Evolutionary conservation across 2,329 filamentous ascomycete species (phyloP).

Genomic region (Xylaria sp.): DNA sequence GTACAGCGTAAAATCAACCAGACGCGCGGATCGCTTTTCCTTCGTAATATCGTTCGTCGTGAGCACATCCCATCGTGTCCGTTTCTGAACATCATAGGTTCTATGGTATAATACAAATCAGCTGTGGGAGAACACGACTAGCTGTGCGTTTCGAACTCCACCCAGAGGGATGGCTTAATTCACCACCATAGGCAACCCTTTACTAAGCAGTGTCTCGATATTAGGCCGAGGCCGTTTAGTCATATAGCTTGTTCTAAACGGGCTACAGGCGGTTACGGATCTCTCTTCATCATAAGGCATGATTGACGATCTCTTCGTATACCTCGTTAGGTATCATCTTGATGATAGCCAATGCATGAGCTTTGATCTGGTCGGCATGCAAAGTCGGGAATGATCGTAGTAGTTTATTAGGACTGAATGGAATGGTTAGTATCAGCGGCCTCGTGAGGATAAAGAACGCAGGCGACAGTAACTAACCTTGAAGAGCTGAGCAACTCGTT

Average conservation of each 20-base stretch:
- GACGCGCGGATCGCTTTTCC: not conserved
- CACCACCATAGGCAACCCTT: not conserved
- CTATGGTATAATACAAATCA: constrained; percentile 32
- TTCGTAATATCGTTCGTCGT: constrained; percentile 30
- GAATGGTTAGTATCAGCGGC: constrained; percentile 20
- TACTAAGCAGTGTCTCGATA: not conserved
- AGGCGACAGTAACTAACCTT: constrained; percentile 67
- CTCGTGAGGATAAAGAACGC: constrained; percentile 5
- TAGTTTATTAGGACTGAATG: constrained; percentile 86
- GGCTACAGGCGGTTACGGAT: not conserved
- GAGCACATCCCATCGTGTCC: constrained; percentile 3
- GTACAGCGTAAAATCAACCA: constrained; percentile 13
- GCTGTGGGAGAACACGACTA: not conserved
- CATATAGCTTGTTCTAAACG: not conserved
- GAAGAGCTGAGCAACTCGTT: constrained; percentile 84
- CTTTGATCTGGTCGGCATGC: constrained; percentile 85
- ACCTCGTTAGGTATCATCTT: constrained; percentile 91
- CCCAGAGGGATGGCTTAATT: not conserved
- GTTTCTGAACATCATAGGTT: constrained; percentile 10
- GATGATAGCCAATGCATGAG: constrained; percentile 85
- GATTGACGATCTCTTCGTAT: constrained; percentile 88
- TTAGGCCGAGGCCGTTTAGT: not conserved
- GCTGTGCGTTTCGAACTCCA: not conserved
- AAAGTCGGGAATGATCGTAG: constrained; percentile 88
- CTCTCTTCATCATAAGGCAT: constrained; percentile 72